These are phyloP conservation scores for Luffa acutangula DNA, from an alignment of 306 rosid genomes.

Conservation along the genomic window DNA sequence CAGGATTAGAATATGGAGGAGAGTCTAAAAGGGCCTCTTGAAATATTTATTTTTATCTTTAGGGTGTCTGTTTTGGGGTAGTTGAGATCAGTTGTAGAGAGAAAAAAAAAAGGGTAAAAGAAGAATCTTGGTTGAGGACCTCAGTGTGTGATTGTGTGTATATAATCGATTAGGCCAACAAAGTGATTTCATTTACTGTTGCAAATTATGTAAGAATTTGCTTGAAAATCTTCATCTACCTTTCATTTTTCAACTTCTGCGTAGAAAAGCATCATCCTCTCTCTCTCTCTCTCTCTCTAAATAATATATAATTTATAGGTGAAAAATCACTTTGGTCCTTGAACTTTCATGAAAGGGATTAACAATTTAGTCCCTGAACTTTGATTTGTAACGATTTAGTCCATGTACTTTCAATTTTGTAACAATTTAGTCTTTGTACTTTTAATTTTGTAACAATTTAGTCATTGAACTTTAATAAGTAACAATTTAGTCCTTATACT, in stretches of 20 bases:
- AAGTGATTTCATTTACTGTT: constrained; percentile 6
- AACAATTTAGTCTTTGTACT: no score
- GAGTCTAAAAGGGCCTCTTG: background rate
- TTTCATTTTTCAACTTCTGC: background rate
- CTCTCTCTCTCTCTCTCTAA: no score
- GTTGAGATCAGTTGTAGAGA: background rate
- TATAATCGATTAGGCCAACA: constrained; percentile 16
- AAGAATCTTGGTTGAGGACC: background rate
- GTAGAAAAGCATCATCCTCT: no score
- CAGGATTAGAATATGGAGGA: background rate
- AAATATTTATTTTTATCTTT: background rate
- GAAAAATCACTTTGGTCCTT: no score
- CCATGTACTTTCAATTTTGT: no score
- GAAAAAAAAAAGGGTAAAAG: background rate
- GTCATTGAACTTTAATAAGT: no score
- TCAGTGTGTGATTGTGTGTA: constrained; percentile 16
- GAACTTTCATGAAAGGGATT: no score
- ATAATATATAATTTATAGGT: no score
- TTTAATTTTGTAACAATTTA: no score
- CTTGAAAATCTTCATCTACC: background rate
- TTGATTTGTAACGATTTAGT: no score
- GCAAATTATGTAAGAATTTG: background rate
- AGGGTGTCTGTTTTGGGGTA: background rate
- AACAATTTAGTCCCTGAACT: no score
- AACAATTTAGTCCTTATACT: no score